Base-by-base conservation (phyloP, 768 basidiomycete genomes). In the Pleurotus cornucopiae region DNA sequence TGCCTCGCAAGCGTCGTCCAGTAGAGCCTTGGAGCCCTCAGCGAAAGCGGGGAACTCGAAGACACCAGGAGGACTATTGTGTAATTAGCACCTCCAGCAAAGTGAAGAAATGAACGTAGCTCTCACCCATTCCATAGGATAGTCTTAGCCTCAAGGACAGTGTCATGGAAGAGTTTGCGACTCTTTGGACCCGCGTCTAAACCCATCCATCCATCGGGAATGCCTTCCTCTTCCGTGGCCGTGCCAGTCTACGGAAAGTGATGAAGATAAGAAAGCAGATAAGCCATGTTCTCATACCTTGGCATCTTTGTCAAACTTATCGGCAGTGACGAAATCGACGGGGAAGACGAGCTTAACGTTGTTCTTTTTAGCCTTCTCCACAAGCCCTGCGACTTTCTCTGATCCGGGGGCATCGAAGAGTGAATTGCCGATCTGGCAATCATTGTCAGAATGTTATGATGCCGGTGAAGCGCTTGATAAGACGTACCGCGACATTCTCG, bases 41-140 rank as follows among this genome's bases (percentile, higher is more conserved):
- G 94, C 88, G 65, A 99, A 99, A 16, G 84, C 84, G 39, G 91
- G 84, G 79, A 97, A 96, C 72, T 99, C 96, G 71, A 99, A 99
- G 39, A 99, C 96, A 63, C 96, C 96, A 37, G 95, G 89, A 41
- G 97, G 96, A 38, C 96, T 98, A 67, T 7, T 52, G 14, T 54
- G 26, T 21, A 41, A 18, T 23, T 11, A 26, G 11, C n/a, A 14
- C 20, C 14, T 12, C 21, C 37, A 6, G 47, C 51, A 34, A 41
- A 25, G 16, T 37, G 11, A 54, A 5, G 18, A 11, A 18, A 46
- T 25, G 40, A 41, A 51, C 5, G 23, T 56, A 46, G 11, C 30
- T 71, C 80, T 67, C 61, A 88, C 91, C 91, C 91, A 62, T 94
- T 94, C 96, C 96, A 99, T 53, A 99, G 84, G 66, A 98, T 93